Evolutionary conservation across 2,329 filamentous ascomycete genomes (phyloP).

Genomic region (Phialocephala sp.): DNA sequence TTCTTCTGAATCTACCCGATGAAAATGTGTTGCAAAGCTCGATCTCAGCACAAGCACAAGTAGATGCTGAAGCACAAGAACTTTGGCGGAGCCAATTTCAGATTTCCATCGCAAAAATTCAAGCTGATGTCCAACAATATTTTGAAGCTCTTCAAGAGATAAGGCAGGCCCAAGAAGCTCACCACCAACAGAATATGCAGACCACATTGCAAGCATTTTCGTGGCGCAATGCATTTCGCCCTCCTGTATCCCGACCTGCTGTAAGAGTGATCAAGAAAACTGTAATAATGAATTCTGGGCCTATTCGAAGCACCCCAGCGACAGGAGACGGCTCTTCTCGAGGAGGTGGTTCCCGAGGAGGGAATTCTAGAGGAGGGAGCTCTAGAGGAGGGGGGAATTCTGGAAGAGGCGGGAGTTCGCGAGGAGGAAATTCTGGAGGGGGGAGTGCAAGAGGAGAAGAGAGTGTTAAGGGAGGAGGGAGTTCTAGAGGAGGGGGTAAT

Average conservation of each 20-base stretch:
- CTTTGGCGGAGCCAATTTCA: slow-evolving; percentile 6
- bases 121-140: background rate
- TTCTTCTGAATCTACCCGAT: background rate
- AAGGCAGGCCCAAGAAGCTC: background rate
- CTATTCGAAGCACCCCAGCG: slow-evolving; percentile 3
- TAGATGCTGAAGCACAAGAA: background rate
- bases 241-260: slow-evolving; percentile 5
- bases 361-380: background rate
- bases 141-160: slow-evolving; percentile 1
- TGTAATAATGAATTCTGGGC: slow-evolving; percentile 1
- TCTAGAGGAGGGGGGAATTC: background rate
- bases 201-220: slow-evolving; percentile 7
- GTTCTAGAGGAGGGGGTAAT: background rate
- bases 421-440: background rate
- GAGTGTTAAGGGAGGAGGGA: background rate
- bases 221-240: slow-evolving; percentile 3
- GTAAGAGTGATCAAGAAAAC: slow-evolving; percentile 15
- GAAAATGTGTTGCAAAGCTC: background rate
- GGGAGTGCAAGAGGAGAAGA: background rate
- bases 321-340: slow-evolving; percentile 10
- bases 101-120: slow-evolving; percentile 5
- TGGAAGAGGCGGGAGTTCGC: background rate
- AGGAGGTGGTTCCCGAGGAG: slow-evolving; percentile 5
- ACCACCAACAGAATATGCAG: slow-evolving; percentile 5
- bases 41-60: background rate